Base-by-base conservation (phyloP, 2,329 filamentous ascomycete genomes). In the Neopestalotiopsis sp. region DNA sequence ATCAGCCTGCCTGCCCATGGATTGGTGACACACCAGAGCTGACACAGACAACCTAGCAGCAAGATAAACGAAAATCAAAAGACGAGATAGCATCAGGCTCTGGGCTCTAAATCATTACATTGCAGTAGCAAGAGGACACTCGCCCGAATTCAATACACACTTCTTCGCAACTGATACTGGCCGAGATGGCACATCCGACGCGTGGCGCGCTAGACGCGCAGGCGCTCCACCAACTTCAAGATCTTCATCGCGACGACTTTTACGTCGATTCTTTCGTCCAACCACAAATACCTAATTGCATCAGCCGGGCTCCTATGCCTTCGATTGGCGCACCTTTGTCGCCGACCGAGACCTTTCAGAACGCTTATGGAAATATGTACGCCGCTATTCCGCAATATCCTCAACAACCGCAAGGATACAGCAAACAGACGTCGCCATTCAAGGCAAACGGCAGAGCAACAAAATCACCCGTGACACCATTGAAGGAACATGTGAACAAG, bases 341-440 rank as follows among this genome's bases (percentile, higher is more conserved):
- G 32, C 78, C 82, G 42, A 83, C 85, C 66, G 83, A 85, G 61
- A 83, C 86, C 34, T 79, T 88, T 12, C 81, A 83, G 73, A 82
- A 76, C 72, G 81, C 86, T 74, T 81, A 86, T 73, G 53, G 65
- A 49, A 87, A 86, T 81, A 84, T 86, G 71, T 92, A 92, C 80
- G 86, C 91, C 74, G 82, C 91, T 68, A 38, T 38, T 38, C 34
- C 34, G 34, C 34, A 38, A 38, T 38, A 38, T 38, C 86, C 95
- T 74, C 90, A 92, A 73, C 91, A 92, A 30, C 85, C 88, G 71
- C 79, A 84, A 73, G 79, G 85, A 70, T 80, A 85, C 70, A 79
- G 83, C 74, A 82, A 86, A 76, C 86, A 84, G 76, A 86, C 86
- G 69, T 97, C 93, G 67, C 94, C 93, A 12, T 88, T 87, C 75